A percentile compares a stretch with the other conserved stretches of the same genome.
Conservation (phyloP, 306 rosid genomes). For the Urtica urens region DNA sequence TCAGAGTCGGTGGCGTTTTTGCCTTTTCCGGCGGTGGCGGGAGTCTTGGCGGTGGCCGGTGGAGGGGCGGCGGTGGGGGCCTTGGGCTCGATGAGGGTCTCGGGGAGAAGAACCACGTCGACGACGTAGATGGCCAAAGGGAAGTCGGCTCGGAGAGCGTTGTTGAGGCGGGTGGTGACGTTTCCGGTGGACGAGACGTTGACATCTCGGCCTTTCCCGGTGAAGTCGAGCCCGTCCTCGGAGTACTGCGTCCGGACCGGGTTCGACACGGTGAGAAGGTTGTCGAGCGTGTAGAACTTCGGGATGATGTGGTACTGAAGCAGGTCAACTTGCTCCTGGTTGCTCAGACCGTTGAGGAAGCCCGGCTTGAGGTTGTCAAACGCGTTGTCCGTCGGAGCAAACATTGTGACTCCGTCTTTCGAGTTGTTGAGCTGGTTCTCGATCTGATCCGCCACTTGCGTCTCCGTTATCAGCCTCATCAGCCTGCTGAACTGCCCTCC, state of each 20-base stretch:
- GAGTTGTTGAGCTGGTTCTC: conserved; percentile 49
- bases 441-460: conserved; percentile 40
- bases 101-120: conserved; percentile 59
- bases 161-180: conserved; percentile 35
- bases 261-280: conserved; percentile 50
- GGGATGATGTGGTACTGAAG: conserved; percentile 54
- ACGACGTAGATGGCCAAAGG: conserved; percentile 52
- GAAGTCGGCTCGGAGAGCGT: conserved; percentile 36
- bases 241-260: conserved; percentile 65
- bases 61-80: conserved; percentile 25
- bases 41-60: conserved; percentile 16
- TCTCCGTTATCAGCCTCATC: conserved; percentile 38
- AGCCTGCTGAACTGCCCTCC: conserved; percentile 52
- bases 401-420: conserved; percentile 44
- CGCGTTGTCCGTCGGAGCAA: conserved; percentile 91
- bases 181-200: conserved; percentile 55
- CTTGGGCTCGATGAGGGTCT: conserved; percentile 33
- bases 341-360: conserved; percentile 35
- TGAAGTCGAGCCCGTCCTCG: conserved; percentile 52
- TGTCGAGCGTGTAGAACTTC: conserved; percentile 36
- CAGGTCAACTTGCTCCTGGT: conserved; percentile 39
- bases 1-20: conserved; percentile 4
- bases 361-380: conserved; percentile 55
- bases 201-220: conserved; percentile 58
- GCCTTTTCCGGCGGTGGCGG: neutral